Base-by-base conservation (phyloP, 140 eudicot genomes). In the Erigeron philadelphicus region DNA sequence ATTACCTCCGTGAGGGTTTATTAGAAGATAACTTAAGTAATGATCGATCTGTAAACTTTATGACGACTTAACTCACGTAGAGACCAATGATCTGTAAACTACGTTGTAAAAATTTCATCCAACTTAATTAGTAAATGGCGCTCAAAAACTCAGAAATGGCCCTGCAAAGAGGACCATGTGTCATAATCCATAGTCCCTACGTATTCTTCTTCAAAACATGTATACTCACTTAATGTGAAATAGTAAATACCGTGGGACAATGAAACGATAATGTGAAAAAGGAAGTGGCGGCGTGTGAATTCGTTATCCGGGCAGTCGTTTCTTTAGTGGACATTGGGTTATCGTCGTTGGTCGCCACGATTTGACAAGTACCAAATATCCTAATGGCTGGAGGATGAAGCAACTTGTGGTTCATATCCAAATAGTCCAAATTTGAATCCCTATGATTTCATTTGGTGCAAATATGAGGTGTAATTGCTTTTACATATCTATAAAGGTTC, bases 361-460 rank as follows among this genome's bases (percentile, higher is more conserved):
- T 78, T 70, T 72, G 88, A 82, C 76, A 66, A 72, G 73, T 86
- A 83, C 80, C 59, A 65, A 62, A 64, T 57, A 47, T 74, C 84
- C 13, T 64, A 55, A 64, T 47, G 67, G 64, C 47, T 50, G 38
- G 81, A 73, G 47, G 66, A 63, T 75, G 49, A 49, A 42, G 68
- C 65, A 13, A 69, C 12, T 68, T 23, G 59, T 62, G 71, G 80
- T 47, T 61, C 59, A 61, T 9, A 74, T 38, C 50, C 4, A 44
- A 21, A 40, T 61, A 66, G 11, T 56, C 44, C 13, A 41, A 59
- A 11, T 62, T 49, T 49, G 41, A 18, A 67, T 68, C 67, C 38
- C 23, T 74, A 40, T 67, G 9, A 12, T 53, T 16, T 59, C 70
- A 68, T 60, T 76, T 70, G 76, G 81, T 76, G 81, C 81, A 76